Evolutionary conservation across 305 asterid genomes (phyloP).

Genomic region (Withania somnifera): DNA sequence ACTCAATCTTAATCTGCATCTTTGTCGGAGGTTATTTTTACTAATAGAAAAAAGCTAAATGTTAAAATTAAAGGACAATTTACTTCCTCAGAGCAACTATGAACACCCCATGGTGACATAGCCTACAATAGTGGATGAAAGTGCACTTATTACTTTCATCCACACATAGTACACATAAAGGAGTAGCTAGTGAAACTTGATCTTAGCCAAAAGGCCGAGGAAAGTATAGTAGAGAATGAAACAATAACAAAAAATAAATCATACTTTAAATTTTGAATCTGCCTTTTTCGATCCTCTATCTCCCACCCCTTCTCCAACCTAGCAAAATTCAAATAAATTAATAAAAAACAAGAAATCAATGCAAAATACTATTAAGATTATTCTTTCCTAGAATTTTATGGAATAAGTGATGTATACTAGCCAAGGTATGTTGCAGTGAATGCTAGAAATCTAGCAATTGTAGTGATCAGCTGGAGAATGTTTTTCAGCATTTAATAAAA

Average conservation of each 20-base stretch:
- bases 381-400: background rate
- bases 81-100: background rate
- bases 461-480: conserved; percentile 6
- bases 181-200: background rate
- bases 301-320: background rate
- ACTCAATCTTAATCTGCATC: background rate
- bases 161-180: background rate
- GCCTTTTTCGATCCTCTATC: background rate
- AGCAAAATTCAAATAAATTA: too few relatives aligned
- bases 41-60: background rate
- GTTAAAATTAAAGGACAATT: background rate
- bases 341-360: background rate
- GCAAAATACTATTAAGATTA: background rate
- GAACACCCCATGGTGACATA: background rate
- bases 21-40: background rate
- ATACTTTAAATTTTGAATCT: background rate
- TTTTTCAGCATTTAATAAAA: conserved; percentile 6
- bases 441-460: background rate
- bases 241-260: background rate
- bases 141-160: too few relatives aligned
- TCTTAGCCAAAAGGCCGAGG: conserved; percentile 13
- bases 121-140: background rate
- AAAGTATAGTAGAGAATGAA: background rate
- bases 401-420: background rate
- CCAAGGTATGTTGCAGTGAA: background rate